phyloP scores from a whole-genome alignment of 225 moss, liverwort and hornwort genomes.

The Pseudoscleropodium purum region DNA sequence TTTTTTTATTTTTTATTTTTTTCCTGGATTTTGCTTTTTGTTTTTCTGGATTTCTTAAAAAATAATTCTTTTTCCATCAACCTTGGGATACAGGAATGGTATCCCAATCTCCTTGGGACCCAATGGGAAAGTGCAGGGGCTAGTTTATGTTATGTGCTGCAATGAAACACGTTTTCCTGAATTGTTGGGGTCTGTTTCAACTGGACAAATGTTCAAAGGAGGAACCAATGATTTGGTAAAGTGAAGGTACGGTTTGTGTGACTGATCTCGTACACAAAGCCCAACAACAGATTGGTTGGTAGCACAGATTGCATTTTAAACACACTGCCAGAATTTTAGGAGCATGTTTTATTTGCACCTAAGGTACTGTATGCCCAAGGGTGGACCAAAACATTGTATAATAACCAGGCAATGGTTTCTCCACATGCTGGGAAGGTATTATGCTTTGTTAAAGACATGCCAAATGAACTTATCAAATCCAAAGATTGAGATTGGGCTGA shows the following conservation, averaged over 20 bases:
- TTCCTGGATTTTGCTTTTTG: too few relatives aligned
- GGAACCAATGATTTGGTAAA: background rate
- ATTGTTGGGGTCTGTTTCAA: background rate
- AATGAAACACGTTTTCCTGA: background rate
- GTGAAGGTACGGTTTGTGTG: background rate
- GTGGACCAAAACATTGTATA: background rate
- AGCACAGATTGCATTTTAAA: background rate
- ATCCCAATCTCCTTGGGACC: background rate
- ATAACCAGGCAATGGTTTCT: background rate
- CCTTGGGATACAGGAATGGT: too few relatives aligned
- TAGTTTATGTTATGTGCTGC: background rate
- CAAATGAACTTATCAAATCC: background rate
- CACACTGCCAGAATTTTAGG: background rate
- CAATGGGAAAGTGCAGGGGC: background rate
- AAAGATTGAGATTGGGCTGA: background rate
- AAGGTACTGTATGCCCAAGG: too few relatives aligned
- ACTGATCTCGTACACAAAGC: background rate
- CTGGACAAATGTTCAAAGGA: background rate
- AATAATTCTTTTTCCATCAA: too few relatives aligned
- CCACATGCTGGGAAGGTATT: background rate
- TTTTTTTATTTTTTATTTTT: too few relatives aligned
- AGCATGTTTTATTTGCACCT: background rate
- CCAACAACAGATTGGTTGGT: background rate
- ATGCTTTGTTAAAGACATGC: accelerated
- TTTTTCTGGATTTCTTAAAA: too few relatives aligned